Conservation (phyloP, 2,329 filamentous ascomycete species). For the Chaetothyriales sp. region DNA sequence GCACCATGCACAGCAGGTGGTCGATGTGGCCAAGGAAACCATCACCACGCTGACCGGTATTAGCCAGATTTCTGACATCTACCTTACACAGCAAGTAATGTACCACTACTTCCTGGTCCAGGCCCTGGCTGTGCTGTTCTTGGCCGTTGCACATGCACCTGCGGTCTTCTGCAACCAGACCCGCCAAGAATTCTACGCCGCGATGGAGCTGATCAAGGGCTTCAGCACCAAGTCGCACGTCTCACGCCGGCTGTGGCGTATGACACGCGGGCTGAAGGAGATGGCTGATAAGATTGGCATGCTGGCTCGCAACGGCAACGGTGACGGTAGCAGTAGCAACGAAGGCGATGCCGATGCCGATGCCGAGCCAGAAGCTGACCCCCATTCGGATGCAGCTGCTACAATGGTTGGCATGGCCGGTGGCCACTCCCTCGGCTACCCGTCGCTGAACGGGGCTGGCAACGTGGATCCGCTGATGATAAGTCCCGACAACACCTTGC, state of each 20-base stretch:
- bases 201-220: constrained; percentile 46
- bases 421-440: constrained; percentile 44
- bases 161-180: constrained; percentile 44
- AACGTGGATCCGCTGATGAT: constrained; percentile 29
- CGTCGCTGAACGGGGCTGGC: constrained; percentile 28
- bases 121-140: constrained; percentile 47
- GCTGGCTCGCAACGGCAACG: constrained; percentile 18
- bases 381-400: constrained; percentile 47
- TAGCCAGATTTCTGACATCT: constrained; percentile 48
- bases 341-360: background rate
- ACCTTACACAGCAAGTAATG: constrained; percentile 46
- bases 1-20: constrained; percentile 53
- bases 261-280: constrained; percentile 47
- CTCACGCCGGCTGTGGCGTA: constrained; percentile 48
- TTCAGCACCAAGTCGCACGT: constrained; percentile 48
- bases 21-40: constrained; percentile 51
- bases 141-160: constrained; percentile 50
- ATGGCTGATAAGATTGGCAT: constrained; percentile 47
- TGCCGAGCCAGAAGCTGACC: constrained; percentile 31
- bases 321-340: background rate
- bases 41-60: constrained; percentile 45
- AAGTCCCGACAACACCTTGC: constrained; percentile 43
- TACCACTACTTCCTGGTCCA: constrained; percentile 55
- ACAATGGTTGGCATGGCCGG: constrained; percentile 48
- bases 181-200: constrained; percentile 54